phyloP scores from a whole-genome alignment of 73 alveolate species.

The Paramecium pentaurelia region DNA sequence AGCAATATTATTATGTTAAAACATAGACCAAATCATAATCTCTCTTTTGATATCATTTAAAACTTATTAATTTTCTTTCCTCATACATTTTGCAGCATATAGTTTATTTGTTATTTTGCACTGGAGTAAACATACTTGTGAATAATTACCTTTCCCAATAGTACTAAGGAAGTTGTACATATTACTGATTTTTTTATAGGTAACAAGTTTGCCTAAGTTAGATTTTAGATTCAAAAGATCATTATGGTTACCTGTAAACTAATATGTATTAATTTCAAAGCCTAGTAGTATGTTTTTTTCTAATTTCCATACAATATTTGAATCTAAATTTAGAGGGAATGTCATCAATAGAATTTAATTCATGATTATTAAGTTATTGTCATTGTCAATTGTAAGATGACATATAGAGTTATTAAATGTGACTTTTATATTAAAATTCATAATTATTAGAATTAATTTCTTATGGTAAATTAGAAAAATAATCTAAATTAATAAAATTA shows the following conservation, averaged over 20 bases:
- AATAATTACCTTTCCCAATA: background rate
- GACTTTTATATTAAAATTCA: background rate
- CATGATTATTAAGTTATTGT: background rate
- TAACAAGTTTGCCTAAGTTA: background rate
- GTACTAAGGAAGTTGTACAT: background rate
- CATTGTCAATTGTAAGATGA: background rate
- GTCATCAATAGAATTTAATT: background rate
- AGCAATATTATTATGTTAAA: background rate
- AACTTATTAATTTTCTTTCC: background rate
- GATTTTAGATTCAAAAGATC: background rate
- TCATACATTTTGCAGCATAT: conserved; percentile 3
- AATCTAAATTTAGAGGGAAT: background rate
- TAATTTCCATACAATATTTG: background rate
- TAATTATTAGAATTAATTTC: background rate
- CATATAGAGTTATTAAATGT: background rate
- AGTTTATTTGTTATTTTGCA: background rate
- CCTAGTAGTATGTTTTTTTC: background rate
- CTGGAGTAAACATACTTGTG: background rate
- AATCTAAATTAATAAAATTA: background rate
- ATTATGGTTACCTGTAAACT: background rate
- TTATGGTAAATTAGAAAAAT: background rate
- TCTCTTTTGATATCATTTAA: background rate
- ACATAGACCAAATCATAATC: background rate
- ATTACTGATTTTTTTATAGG: background rate
- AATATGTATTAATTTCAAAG: background rate